These are phyloP conservation scores for Pythium utonaiense DNA, from an alignment of 352 stramenopile species.

Conservation along the genomic window DNA sequence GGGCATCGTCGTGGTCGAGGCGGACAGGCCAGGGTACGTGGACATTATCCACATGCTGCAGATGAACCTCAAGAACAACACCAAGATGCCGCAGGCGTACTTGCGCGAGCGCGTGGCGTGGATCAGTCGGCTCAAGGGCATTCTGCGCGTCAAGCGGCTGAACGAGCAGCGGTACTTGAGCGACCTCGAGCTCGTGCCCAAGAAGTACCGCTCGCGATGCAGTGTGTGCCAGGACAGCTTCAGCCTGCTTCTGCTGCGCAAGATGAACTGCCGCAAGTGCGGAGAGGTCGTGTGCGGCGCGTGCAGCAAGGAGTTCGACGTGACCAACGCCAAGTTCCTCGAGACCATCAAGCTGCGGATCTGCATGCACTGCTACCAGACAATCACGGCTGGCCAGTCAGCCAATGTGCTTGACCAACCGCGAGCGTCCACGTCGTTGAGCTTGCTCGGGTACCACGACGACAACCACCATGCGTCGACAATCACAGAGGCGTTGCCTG, in stretches of 20 bases:
- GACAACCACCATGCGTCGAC: conserved; percentile 57
- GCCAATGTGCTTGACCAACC: conserved; percentile 47
- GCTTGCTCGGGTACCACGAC: conserved; percentile 65
- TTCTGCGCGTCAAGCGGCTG: conserved; percentile 65
- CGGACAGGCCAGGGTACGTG: conserved; percentile 62
- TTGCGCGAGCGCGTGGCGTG: conserved; percentile 31
- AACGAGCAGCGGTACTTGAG: conserved; percentile 81
- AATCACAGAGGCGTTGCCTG: conserved; percentile 38
- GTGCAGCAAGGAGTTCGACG: conserved; percentile 82
- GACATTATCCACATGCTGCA: conserved; percentile 84
- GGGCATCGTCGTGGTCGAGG: conserved; percentile 79
- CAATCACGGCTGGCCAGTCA: conserved; percentile 66
- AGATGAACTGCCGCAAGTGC: conserved; percentile 86
- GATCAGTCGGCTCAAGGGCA: conserved; percentile 44
- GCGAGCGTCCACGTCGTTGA: conserved; percentile 52
- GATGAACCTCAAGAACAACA: conserved; percentile 77
- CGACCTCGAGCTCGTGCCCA: conserved; percentile 78
- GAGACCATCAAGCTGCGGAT: conserved; percentile 77
- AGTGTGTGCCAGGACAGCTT: conserved; percentile 82
- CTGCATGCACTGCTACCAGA: conserved; percentile 83
- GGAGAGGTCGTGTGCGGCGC: conserved; percentile 85
- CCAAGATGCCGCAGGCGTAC: conserved; percentile 35
- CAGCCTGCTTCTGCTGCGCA: conserved; percentile 73
- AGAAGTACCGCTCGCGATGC: conserved; percentile 72
- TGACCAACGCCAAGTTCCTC: conserved; percentile 49